phyloP scores from a whole-genome alignment of 2,329 filamentous ascomycete genomes.

The Aureobasidium sp. region DNA sequence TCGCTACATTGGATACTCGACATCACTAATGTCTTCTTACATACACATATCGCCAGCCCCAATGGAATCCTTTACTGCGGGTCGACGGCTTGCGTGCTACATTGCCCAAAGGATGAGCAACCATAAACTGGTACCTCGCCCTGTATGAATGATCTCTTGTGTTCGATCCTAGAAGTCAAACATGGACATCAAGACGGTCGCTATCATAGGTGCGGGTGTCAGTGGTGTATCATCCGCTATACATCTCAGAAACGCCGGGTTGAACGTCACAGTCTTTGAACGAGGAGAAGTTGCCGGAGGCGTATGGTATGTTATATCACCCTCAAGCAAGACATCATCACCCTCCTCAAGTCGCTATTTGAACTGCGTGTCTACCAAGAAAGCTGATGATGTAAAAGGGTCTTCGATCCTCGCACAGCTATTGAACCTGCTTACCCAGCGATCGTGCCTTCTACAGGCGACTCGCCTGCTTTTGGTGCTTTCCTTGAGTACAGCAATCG shows the following conservation, averaged over 20 bases:
- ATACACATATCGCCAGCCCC: not conserved
- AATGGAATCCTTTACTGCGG: not conserved
- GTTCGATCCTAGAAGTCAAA: too few species aligned
- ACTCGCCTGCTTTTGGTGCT: conserved; percentile 24
- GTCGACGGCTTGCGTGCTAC: not conserved
- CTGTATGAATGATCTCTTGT: not conserved
- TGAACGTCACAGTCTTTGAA: conserved; percentile 50
- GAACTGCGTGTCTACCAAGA: not conserved
- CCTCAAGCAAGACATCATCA: too few species aligned
- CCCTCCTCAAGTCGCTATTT: too few species aligned
- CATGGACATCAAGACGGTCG: conserved; percentile 27
- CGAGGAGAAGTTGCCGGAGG: conserved; percentile 47
- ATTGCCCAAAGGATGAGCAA: too few species aligned
- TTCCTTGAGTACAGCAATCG: not conserved
- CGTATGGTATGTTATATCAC: conserved; percentile 41
- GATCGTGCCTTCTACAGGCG: conserved; percentile 30
- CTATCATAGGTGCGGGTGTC: conserved; percentile 47
- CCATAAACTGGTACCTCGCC: not conserved
- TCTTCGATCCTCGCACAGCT: conserved; percentile 44
- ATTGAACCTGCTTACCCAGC: conserved; percentile 44
- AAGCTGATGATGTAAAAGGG: conserved; percentile 29
- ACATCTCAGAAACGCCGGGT: conserved; percentile 39
- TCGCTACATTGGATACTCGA: not conserved
- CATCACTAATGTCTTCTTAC: not conserved
- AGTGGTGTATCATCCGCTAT: conserved; percentile 43